Evolutionary conservation across 2,329 filamentous ascomycete species (phyloP).

Genomic region (Hypocreales sp.): DNA sequence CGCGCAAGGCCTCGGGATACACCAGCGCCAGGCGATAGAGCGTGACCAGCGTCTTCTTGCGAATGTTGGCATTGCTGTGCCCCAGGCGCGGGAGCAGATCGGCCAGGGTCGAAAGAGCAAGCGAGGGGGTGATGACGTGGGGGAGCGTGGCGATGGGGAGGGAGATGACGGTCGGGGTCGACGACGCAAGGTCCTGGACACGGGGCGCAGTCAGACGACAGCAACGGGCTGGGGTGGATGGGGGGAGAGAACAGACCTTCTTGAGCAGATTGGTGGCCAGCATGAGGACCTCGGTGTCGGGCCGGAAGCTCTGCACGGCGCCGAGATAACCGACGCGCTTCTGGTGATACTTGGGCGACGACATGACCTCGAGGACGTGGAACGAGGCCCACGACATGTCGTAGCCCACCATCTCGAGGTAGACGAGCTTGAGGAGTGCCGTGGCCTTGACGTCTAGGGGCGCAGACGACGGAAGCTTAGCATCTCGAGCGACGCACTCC

Average conservation of each 20-base stretch:
- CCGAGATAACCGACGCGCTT: constrained; percentile 92
- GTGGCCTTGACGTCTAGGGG: constrained; percentile 79
- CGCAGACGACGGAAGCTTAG: too few relatives aligned
- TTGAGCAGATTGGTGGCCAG: constrained; percentile 91
- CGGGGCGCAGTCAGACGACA: too few relatives aligned
- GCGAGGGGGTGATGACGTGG: constrained; percentile 82
- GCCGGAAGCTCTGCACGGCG: constrained; percentile 87
- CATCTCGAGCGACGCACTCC: too few relatives aligned
- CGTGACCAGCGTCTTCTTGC: constrained; percentile 93
- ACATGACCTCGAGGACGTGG: constrained; percentile 98
- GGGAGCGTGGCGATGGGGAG: constrained; percentile 83
- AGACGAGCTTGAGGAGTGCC: constrained; percentile 86
- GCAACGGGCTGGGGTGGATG: too few relatives aligned
- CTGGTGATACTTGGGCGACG: constrained; percentile 82
- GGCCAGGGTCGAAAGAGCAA: constrained; percentile 76
- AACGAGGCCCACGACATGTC: constrained; percentile 99
- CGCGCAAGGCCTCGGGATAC: constrained; percentile 85
- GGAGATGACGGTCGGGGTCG: constrained; percentile 61
- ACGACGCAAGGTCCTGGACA: constrained; percentile 53
- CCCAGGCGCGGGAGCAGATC: constrained; percentile 76
- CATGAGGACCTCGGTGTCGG: constrained; percentile 96
- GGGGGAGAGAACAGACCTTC: constrained; percentile 59
- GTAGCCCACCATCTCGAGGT: constrained; percentile 97
- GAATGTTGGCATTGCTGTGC: constrained; percentile 70
- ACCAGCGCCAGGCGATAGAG: constrained; percentile 86